Base-by-base conservation (phyloP, 352 stramenopile genomes). In the Globisporangium cystogenes region DNA sequence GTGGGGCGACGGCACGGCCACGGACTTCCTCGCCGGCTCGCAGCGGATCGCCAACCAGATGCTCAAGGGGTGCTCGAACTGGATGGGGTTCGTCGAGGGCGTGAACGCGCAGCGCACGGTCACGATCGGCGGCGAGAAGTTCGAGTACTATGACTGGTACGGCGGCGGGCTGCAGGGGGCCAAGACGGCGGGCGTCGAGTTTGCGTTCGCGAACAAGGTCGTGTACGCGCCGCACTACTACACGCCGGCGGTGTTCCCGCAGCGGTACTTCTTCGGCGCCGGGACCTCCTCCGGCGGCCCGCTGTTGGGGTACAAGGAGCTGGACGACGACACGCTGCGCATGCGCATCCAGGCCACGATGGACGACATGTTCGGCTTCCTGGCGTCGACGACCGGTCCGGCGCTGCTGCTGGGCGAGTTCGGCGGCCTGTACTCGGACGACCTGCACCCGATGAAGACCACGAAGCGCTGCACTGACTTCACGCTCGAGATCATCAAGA, bases 191-290 rank as follows among this genome's bases (percentile, higher is more conserved):
- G 51, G 55, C 0, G 23, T 74, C 10, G 44, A 62, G 20, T 67
- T 76, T 14, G 37, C 15, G 0, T 29, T 64, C 10, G 36, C 47
- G 21, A 14, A 76, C 48, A 74, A 74, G 37, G 27, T 74, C 21
- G 67, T 74, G 7, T 74, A 56, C 36, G 67, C 67, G 7, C 67
- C 67, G 16, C 67, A 74, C 47, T 74, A 73, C 43, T 73, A 74
- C 58, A 70, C 59, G 3, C 60, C 67, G 1, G 62, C 62, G 2
- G 65, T 68, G 40, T 73, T 70, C 24, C 65, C 62, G 5, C 65
- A 73, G 36, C 14, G 23, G 23, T 73, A 73, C 49, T 52, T 73
- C 24, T 68, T 67, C 15, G 52, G 44, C 5, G 56, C 53, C 8
- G 67, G 67, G 27, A 69, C 45, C n/a, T n/a, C n/a, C n/a, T n/a